Evolutionary conservation across 106 monocot species (phyloP).

Genomic region (Dactylorhiza incarnata): DNA sequence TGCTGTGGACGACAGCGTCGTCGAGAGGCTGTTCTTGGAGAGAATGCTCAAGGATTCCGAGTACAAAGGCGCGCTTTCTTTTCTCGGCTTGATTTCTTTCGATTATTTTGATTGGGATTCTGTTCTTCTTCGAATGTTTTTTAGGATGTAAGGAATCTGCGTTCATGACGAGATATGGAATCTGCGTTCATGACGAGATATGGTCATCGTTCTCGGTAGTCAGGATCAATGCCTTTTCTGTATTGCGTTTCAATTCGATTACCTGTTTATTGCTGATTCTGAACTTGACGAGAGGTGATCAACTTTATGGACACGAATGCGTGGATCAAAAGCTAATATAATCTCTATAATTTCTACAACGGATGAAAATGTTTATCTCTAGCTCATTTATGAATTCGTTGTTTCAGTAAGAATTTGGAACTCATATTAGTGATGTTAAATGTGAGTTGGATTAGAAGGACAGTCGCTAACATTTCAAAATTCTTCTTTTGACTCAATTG

Average conservation of each 20-base stretch:
- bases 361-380: too few species aligned
- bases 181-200: not conserved
- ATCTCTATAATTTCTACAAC: too few species aligned
- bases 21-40: conserved; percentile 16
- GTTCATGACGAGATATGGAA: not conserved
- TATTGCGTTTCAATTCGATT: not conserved
- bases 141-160: not conserved
- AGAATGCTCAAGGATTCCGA: conserved; percentile 13
- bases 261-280: not conserved
- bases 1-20: conserved; percentile 14
- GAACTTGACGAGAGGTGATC: too few species aligned
- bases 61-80: conserved; percentile 9
- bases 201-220: not conserved
- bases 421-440: too few species aligned
- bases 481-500: not conserved
- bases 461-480: not conserved
- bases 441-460: not conserved
- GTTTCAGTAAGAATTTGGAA: too few species aligned
- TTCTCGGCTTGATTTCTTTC: not conserved
- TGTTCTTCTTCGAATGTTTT: not conserved
- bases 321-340: too few species aligned
- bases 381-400: too few species aligned
- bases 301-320: too few species aligned
- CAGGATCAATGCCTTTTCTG: not conserved
- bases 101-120: not conserved